phyloP scores from a whole-genome alignment of 148 eudicot species.

The Spergularia bocconei region DNA sequence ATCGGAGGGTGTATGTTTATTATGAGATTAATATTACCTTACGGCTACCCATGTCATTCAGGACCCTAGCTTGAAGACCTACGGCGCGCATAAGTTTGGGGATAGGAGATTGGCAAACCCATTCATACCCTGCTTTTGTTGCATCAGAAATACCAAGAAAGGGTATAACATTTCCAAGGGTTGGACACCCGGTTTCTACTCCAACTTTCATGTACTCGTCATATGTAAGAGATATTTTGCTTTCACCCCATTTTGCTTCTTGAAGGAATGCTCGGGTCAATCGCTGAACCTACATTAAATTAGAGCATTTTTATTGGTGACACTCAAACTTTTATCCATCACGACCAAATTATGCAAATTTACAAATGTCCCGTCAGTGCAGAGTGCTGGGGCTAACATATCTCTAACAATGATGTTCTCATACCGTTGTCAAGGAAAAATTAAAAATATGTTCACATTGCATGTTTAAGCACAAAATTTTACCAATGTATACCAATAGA shows the following conservation, averaged over 20 bases:
- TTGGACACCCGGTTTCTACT: slow-evolving; percentile 6
- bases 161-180: slow-evolving; percentile 10
- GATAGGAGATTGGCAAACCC: slow-evolving; percentile 27
- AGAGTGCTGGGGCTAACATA: too few relatives aligned
- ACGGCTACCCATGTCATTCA: slow-evolving; percentile 38
- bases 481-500: too few relatives aligned
- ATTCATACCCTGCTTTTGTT: slow-evolving; percentile 27
- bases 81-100: slow-evolving; percentile 16
- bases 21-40: slow-evolving; percentile 23
- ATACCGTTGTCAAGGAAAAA: too few relatives aligned
- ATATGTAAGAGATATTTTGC: slow-evolving; percentile 25
- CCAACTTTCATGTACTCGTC: slow-evolving; percentile 38
- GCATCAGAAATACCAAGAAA: slow-evolving; percentile 31
- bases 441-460: too few relatives aligned
- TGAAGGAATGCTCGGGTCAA: slow-evolving; percentile 22
- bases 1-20: too few relatives aligned
- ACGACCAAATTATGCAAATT: background rate
- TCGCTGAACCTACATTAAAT: background rate
- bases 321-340: too few relatives aligned
- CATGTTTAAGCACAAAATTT: too few relatives aligned
- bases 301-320: background rate
- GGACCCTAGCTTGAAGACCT: slow-evolving; percentile 17
- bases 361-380: background rate
- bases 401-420: too few relatives aligned
- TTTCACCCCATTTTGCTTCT: slow-evolving; percentile 39